Evolutionary conservation across 2,329 filamentous ascomycete species (phyloP), one percentile per base, ranked within the genome.

Genomic region (Fusarium tricinctum): DNA sequence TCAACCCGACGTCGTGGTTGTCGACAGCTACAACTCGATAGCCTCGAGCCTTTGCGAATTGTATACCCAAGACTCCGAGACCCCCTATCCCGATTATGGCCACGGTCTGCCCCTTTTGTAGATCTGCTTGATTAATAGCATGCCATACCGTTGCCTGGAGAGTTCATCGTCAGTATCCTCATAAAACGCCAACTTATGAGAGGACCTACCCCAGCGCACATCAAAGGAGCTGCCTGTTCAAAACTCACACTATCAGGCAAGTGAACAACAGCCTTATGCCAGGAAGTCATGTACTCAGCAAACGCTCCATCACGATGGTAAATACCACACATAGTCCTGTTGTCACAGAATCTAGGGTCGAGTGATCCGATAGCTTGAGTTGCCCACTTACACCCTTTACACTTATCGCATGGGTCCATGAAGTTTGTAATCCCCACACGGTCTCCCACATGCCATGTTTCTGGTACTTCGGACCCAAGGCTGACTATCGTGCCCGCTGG

Each of bases 1-100:
- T 63, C 20, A 63, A 26, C 2, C 66, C 68, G 19, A 50, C 39
- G 3, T 66, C 49, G 20, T 54, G 47, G n/a, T 68, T 75, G 42
- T 77, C 76, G 9, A 75, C 60, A 15, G 74, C 73, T 22, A 74
- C 58, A 20, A 77, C 69, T 20, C 68, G 66, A 58, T 68, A 69
- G 15, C 75, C 75, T 39, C 75, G 48, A 26, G 68, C 74, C 26
- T 72, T 74, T 20, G 75, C 69, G 46, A 75, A 76, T 52, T 76
- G 71, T 17, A 74, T 54, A 4, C 68, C 73, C 17, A 76, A 39
- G 6, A 74, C 63, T 12, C 73, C 73, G 8, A 76, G 65, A 14
- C 74, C 75, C 14, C 73, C 73, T 48, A 73, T 55, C 15, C 74
- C 73, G 9, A 72, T 43, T 8, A 74, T 58, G 10, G 49, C 63